These are phyloP conservation scores for Lachancea thermotolerans DNA, from an alignment of 805 yeast genomes.

Conservation along the genomic window DNA sequence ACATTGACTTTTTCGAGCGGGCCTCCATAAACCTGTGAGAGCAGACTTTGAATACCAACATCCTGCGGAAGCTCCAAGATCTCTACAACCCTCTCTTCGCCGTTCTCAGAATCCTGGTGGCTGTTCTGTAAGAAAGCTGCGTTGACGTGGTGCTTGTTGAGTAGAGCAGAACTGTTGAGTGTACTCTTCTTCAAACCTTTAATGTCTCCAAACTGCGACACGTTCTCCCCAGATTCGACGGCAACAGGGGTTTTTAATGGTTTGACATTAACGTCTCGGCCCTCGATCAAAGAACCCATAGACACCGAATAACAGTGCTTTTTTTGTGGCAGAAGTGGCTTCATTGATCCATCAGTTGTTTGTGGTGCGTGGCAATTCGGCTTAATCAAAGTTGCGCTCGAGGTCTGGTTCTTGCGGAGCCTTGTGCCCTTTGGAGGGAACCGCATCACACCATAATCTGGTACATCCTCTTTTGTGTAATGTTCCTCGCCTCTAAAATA, in stretches of 20 bases:
- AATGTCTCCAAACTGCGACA: too few relatives aligned
- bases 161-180: background rate
- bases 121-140: background rate
- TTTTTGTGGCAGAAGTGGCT: conserved; percentile 2
- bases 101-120: background rate
- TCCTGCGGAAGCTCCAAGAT: conserved; percentile 33
- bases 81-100: background rate
- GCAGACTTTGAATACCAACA: conserved; percentile 43
- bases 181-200: too few relatives aligned
- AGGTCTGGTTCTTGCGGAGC: background rate
- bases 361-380: background rate
- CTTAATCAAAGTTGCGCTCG: conserved; percentile 3
- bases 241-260: too few relatives aligned
- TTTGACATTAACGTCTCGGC: background rate
- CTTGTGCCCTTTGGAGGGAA: background rate
- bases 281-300: conserved; percentile 1
- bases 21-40: conserved; percentile 61
- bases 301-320: background rate
- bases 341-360: background rate
- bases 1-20: conserved; percentile 49
- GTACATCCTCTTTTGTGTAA: conserved; percentile 1
- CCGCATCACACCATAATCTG: background rate
- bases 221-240: too few relatives aligned
- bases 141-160: background rate
- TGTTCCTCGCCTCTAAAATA: conserved; percentile 12